These are phyloP conservation scores for Hygrocybe punicea DNA, from an alignment of 768 basidiomycete genomes.

Conservation along the genomic window DNA sequence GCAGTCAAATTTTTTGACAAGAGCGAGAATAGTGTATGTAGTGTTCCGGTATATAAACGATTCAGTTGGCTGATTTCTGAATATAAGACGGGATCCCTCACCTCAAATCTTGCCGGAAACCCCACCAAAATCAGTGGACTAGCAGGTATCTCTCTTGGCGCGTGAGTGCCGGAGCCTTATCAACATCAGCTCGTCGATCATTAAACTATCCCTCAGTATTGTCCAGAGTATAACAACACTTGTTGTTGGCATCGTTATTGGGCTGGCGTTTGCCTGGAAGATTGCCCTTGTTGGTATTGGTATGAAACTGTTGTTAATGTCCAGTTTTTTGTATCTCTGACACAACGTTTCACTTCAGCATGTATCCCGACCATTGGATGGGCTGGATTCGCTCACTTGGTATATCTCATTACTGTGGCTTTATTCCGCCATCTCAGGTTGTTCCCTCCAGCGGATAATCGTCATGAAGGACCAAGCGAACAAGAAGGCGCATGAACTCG, in stretches of 20 bases:
- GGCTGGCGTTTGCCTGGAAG: conserved; percentile 74
- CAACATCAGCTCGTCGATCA: background rate
- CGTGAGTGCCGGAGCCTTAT: conserved; percentile 39
- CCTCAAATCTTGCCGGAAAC: conserved; percentile 75
- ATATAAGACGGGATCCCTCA: conserved; percentile 70
- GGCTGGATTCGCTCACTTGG: conserved; percentile 79
- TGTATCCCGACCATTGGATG: conserved; percentile 67
- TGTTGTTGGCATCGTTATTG: conserved; percentile 68
- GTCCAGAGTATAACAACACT: conserved; percentile 72
- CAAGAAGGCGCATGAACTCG: conserved; percentile 73
- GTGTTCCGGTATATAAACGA: background rate
- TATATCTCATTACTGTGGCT: conserved; percentile 28
- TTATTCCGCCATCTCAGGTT: background rate
- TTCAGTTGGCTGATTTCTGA: conserved; percentile 6
- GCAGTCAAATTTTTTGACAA: conserved; percentile 85
- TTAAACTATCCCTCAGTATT: conserved; percentile 45
- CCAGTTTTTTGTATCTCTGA: background rate
- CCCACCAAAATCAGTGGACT: conserved; percentile 88
- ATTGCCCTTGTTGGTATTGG: conserved; percentile 80
- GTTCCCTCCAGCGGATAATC: conserved; percentile 58
- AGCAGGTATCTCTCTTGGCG: conserved; percentile 83
- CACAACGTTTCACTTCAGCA: conserved; percentile 36
- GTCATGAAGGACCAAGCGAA: conserved; percentile 83
- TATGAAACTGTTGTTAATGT: conserved; percentile 26
- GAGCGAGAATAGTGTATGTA: conserved; percentile 70